Conservation (phyloP, 2,329 filamentous ascomycete species). For the Exophiala spinifera region DNA sequence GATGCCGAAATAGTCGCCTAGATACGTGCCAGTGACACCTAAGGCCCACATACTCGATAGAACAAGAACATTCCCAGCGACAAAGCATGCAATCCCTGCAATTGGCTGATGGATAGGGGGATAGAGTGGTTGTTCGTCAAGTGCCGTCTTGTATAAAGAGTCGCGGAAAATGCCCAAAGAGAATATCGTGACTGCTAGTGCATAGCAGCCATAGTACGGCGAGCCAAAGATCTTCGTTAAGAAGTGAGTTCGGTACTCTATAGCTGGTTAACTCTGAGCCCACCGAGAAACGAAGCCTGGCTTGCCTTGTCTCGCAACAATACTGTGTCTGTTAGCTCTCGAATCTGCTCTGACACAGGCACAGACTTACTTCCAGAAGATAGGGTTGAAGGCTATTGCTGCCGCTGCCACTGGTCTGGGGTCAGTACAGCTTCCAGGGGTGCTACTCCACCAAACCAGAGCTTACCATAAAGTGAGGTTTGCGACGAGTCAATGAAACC, state of each 20-base stretch:
- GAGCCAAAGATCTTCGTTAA: slow-evolving; percentile 85
- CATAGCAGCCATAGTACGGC: slow-evolving; percentile 79
- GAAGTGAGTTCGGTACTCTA: slow-evolving; percentile 83
- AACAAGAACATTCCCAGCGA: slow-evolving; percentile 77
- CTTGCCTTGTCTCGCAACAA: slow-evolving; percentile 76
- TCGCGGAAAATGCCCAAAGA: slow-evolving; percentile 85
- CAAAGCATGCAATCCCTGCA: slow-evolving; percentile 68
- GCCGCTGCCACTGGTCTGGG: slow-evolving; percentile 66
- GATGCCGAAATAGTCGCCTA: slow-evolving; percentile 98
- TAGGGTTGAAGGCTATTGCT: slow-evolving; percentile 89
- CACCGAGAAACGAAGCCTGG: slow-evolving; percentile 17
- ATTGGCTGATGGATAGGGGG: slow-evolving; percentile 65
- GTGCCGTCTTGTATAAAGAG: slow-evolving; percentile 78
- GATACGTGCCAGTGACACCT: slow-evolving; percentile 90
- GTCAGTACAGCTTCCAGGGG: not conserved
- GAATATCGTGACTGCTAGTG: slow-evolving; percentile 85
- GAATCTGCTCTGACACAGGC: slow-evolving; percentile 6
- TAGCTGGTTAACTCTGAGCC: slow-evolving; percentile 6
- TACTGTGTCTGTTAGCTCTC: slow-evolving; percentile 49
- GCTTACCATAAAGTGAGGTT: slow-evolving; percentile 24
- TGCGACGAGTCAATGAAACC: slow-evolving; percentile 25
- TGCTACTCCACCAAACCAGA: not conserved
- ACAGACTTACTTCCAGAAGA: slow-evolving; percentile 93
- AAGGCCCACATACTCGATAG: slow-evolving; percentile 86
- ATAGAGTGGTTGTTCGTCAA: slow-evolving; percentile 72